A percentile compares a stretch with the other conserved stretches of the same genome.
Conservation (phyloP, 371 early-diverging fungal genomes). For the Batkoa obscura region DNA sequence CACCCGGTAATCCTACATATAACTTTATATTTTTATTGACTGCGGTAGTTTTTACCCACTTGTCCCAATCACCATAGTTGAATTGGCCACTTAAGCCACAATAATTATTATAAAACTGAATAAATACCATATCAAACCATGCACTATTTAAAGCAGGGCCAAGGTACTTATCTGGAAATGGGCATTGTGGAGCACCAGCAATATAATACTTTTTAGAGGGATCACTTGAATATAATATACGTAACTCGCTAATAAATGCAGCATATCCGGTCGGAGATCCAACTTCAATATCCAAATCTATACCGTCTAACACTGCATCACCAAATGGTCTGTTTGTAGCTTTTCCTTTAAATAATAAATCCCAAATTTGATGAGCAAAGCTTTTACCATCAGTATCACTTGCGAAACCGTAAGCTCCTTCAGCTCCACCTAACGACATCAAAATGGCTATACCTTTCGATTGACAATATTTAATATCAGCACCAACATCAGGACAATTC, state of each 20-base stretch:
- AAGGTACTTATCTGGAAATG: conserved; percentile 32
- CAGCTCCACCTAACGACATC: conserved; percentile 46
- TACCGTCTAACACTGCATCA: conserved; percentile 33
- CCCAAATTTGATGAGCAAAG: conserved; percentile 39
- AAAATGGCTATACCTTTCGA: conserved; percentile 31
- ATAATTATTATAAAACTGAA: conserved; percentile 53
- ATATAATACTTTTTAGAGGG: conserved; percentile 11
- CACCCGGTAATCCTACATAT: conserved; percentile 38
- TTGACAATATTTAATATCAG: conserved; percentile 43
- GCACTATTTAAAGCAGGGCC: conserved; percentile 22
- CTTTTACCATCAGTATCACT: conserved; percentile 21
- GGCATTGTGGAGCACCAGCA: conserved; percentile 26
- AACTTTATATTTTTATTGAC: conserved; percentile 34
- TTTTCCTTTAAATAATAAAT: conserved; percentile 31
- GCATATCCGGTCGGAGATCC: conserved; percentile 28
- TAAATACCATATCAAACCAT: conserved; percentile 43
- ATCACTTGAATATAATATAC: conserved; percentile 11
- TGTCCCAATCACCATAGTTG: conserved; percentile 38
- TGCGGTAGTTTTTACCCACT: conserved; percentile 25
- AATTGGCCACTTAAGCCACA: conserved; percentile 21
- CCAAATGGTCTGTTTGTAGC: conserved; percentile 41
- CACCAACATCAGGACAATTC: conserved; percentile 31
- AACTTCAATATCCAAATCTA: conserved; percentile 53
- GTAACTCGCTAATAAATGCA: conserved; percentile 20
- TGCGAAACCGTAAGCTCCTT: conserved; percentile 33